These are phyloP conservation scores for Kodamaea nitidulidarum DNA, from an alignment of 805 yeast species.

Conservation along the genomic window DNA sequence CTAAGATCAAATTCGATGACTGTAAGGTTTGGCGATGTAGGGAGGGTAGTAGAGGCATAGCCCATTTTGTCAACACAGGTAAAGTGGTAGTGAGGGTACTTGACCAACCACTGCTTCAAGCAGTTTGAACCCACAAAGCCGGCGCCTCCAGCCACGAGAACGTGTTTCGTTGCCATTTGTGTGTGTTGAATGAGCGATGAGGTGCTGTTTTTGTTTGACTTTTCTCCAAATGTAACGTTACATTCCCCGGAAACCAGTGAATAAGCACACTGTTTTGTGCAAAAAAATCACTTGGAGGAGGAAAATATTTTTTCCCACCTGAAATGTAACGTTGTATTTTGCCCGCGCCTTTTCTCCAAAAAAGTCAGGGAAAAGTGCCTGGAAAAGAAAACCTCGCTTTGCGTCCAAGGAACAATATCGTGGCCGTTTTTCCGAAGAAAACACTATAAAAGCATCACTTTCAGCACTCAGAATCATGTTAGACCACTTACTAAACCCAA, in stretches of 20 bases:
- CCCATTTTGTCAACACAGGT: constrained; percentile 45
- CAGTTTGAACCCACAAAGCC: constrained; percentile 56
- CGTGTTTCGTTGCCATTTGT: constrained; percentile 6
- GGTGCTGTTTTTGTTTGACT: background rate
- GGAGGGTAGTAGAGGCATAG: constrained; percentile 38
- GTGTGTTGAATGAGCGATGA: too few species aligned
- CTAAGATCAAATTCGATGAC: constrained; percentile 33
- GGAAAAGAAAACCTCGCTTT: background rate
- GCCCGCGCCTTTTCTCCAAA: background rate
- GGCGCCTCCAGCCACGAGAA: constrained; percentile 54
- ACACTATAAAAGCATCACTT: background rate
- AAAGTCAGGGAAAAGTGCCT: background rate
- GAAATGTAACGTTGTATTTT: constrained; percentile 7
- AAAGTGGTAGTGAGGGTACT: constrained; percentile 29
- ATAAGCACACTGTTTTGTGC: too few species aligned
- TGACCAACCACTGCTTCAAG: constrained; percentile 29
- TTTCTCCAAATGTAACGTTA: constrained; percentile 1
- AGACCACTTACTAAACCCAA: constrained; percentile 20
- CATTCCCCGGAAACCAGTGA: background rate
- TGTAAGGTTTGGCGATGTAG: constrained; percentile 17
- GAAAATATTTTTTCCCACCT: background rate
- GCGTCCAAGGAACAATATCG: background rate
- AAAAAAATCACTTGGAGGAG: too few species aligned
- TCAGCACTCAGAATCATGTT: constrained; percentile 9
- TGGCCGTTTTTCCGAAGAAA: background rate